Conservation (phyloP, 768 basidiomycete genomes). For the Pulveroboletus sp. region DNA sequence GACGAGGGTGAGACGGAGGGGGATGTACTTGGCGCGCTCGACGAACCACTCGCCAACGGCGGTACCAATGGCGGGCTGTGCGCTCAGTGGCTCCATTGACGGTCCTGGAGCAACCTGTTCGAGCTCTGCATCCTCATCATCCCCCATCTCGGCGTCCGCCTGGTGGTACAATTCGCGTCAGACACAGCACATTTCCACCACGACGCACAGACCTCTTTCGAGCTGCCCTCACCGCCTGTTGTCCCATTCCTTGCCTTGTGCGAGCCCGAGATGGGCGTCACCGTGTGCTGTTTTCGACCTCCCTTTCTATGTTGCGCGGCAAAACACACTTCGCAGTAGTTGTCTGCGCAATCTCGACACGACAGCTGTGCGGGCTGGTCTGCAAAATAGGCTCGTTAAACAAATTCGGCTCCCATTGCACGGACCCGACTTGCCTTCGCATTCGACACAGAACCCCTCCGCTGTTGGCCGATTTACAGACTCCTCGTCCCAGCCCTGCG, state of each 20-base stretch:
- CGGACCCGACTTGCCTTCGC: constrained; percentile 61
- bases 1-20: constrained; percentile 65
- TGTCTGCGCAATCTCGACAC: constrained; percentile 71
- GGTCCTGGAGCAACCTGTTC: constrained; percentile 34
- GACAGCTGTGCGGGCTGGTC: constrained; percentile 80
- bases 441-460: constrained; percentile 79
- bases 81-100: constrained; percentile 39
- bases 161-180: constrained; percentile 11
- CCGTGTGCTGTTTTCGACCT: constrained; percentile 60
- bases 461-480: constrained; percentile 39
- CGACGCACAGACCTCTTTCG: constrained; percentile 9
- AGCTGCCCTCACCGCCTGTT: constrained; percentile 3
- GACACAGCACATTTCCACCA: neutral
- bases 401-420: too few species aligned
- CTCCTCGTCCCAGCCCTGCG: constrained; percentile 71
- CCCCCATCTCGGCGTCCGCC: constrained; percentile 37
- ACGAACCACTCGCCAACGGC: constrained; percentile 84
- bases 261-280: constrained; percentile 41
- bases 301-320: constrained; percentile 84
- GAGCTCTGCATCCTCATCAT: constrained; percentile 35
- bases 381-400: constrained; percentile 25
- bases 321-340: constrained; percentile 85
- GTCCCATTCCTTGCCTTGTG: neutral
- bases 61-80: constrained; percentile 58
- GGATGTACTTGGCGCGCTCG: constrained; percentile 78